Percentiles rank a stretch among this genome's conserved stretches.
Evolutionary conservation across 441 rosid species (phyloP).

Genomic region (Syzygium syzygioides): DNA sequence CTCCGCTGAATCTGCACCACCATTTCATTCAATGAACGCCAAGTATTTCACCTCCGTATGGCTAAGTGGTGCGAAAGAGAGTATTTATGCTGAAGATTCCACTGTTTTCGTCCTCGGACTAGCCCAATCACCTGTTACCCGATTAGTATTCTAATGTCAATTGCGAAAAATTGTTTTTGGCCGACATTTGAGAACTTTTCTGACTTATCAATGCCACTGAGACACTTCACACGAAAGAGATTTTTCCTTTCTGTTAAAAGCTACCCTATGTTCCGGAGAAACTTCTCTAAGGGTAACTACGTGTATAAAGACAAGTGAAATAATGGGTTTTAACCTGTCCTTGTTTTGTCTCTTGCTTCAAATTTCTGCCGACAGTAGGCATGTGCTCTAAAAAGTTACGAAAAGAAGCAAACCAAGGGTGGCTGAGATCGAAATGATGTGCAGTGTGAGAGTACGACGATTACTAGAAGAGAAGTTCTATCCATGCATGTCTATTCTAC

Average conservation of each 20-base stretch:
- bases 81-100: background rate
- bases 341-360: background rate
- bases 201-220: background rate
- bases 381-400: background rate
- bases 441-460: background rate
- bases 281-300: background rate
- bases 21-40: background rate
- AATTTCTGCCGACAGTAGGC: background rate
- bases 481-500: background rate
- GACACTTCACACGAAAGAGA: background rate
- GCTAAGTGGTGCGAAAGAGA: background rate
- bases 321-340: background rate
- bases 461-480: background rate
- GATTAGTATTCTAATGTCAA: background rate
- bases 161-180: background rate
- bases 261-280: background rate
- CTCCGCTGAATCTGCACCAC: slow-evolving; percentile 32
- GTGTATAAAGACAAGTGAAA: background rate
- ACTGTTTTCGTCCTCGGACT: background rate
- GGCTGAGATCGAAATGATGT: background rate
- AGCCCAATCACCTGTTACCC: background rate
- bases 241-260: background rate
- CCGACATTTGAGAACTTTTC: background rate
- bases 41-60: background rate
- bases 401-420: background rate